Conservation (phyloP, 1,284 basidiomycete genomes). For the Cryptococcus maquisensis region DNA sequence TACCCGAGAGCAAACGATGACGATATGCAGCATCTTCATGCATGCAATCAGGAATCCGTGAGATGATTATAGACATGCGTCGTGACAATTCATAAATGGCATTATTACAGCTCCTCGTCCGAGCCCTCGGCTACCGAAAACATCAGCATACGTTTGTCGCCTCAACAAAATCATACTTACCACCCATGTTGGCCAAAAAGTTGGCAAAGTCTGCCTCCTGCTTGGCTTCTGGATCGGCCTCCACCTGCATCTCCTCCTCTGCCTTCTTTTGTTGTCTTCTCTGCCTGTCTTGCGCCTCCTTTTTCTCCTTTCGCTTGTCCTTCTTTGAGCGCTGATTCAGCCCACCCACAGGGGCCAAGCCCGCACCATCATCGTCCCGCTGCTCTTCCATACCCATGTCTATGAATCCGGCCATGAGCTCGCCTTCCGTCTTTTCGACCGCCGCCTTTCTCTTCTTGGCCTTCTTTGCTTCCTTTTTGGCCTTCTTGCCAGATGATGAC, state of each 20-base stretch:
- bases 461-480: constrained; percentile 44
- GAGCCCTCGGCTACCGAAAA: constrained; percentile 17
- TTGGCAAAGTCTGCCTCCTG: constrained; percentile 48
- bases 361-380: constrained; percentile 6
- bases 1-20: no score
- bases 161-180: constrained; percentile 15
- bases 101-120: constrained; percentile 25
- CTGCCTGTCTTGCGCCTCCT: constrained; percentile 21
- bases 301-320: constrained; percentile 6
- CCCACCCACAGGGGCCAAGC: background rate
- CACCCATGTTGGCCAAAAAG: constrained; percentile 45
- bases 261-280: constrained; percentile 19
- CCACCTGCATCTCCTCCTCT: constrained; percentile 12
- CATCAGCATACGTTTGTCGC: background rate
- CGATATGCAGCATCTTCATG: no score
- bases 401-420: constrained; percentile 40
- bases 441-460: constrained; percentile 42
- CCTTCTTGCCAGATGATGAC: constrained; percentile 20
- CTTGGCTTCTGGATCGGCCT: constrained; percentile 33
- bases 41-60: no score
- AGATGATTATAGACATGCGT: no score
- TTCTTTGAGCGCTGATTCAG: background rate
- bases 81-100: background rate
- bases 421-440: constrained; percentile 38
- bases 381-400: constrained; percentile 39